A percentile compares a stretch with the other conserved stretches of the same genome.
phyloP scores from a whole-genome alignment of 805 yeast genomes.

The Suhomyces xylopsoci region DNA sequence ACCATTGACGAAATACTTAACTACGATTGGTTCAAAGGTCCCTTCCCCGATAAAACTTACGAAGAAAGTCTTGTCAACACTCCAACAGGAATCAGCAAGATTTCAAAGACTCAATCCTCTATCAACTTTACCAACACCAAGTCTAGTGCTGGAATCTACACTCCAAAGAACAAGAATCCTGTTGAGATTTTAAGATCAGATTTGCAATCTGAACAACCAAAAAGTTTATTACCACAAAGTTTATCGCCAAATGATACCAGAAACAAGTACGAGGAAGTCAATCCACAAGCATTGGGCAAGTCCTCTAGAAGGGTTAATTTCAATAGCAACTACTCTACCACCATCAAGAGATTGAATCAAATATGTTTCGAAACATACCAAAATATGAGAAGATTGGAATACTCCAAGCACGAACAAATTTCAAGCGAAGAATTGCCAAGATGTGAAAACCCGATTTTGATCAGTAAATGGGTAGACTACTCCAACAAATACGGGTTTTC shows the following conservation, averaged over 20 bases:
- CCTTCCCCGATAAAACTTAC: slow-evolving; percentile 72
- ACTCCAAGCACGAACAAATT: slow-evolving; percentile 30
- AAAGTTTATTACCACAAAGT: slow-evolving; percentile 76
- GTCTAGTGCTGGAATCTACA: slow-evolving; percentile 59
- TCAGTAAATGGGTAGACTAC: slow-evolving; percentile 97
- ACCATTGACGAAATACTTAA: slow-evolving; percentile 71
- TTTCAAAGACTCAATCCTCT: slow-evolving; percentile 60
- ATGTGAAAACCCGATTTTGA: slow-evolving; percentile 61
- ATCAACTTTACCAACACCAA: slow-evolving; percentile 66
- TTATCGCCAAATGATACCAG: slow-evolving; percentile 91
- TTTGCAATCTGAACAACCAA: slow-evolving; percentile 64
- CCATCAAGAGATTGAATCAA: slow-evolving; percentile 37
- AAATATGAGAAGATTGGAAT: slow-evolving; percentile 43
- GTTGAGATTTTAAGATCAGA: slow-evolving; percentile 69
- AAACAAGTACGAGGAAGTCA: slow-evolving; percentile 77
- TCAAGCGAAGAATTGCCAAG: slow-evolving; percentile 38
- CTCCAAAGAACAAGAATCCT: slow-evolving; percentile 54
- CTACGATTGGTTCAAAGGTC: slow-evolving; percentile 84
- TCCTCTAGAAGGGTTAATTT: slow-evolving; percentile 38
- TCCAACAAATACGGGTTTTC: slow-evolving; percentile 94
- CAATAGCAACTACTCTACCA: slow-evolving; percentile 35
- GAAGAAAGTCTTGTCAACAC: slow-evolving; percentile 58
- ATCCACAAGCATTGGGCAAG: slow-evolving; percentile 31
- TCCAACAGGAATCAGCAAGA: slow-evolving; percentile 54
- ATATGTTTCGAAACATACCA: slow-evolving; percentile 35